These are phyloP conservation scores for Diaporthe eres DNA, from an alignment of 2,329 filamentous ascomycete genomes.

Conservation along the genomic window DNA sequence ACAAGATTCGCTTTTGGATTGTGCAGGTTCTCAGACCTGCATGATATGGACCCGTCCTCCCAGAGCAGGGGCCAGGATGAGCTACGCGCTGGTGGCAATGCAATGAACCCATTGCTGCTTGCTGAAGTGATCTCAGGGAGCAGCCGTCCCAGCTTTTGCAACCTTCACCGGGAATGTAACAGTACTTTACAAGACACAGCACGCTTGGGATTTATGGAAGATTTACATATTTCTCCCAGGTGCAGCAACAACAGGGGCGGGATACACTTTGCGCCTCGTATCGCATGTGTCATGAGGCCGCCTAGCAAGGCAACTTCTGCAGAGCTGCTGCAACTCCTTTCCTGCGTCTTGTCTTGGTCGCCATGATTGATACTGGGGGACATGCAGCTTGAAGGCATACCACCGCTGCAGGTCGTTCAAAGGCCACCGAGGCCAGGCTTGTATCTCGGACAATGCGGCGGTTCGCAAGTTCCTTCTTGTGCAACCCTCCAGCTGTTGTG, in stretches of 20 bases:
- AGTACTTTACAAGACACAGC: slow-evolving; percentile 1
- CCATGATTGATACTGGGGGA: not conserved
- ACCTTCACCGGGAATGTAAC: not conserved
- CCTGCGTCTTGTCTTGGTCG: not conserved
- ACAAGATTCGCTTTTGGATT: not conserved
- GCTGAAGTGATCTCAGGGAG: not conserved
- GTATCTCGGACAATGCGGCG: slow-evolving; percentile 29
- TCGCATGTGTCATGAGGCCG: slow-evolving; percentile 20
- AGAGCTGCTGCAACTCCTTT: not conserved
- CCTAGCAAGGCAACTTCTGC: slow-evolving; percentile 8
- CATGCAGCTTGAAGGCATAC: slow-evolving; percentile 8
- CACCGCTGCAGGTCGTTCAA: not conserved
- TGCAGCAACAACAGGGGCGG: not conserved
- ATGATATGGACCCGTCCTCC: not conserved
- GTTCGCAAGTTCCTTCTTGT: slow-evolving; percentile 28
- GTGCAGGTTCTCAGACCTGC: slow-evolving; percentile 15
- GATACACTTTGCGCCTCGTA: slow-evolving; percentile 12
- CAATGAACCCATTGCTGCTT: not conserved
- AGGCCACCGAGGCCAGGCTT: slow-evolving; percentile 20
- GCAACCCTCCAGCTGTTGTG: slow-evolving; percentile 21
- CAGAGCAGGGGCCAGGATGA: slow-evolving; percentile 2
- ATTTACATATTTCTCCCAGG: not conserved
- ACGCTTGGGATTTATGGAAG: not conserved
- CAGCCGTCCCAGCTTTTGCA: not conserved
- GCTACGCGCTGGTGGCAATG: not conserved